These are phyloP conservation scores for Xylariales sp. DNA, from an alignment of 2,329 filamentous ascomycete genomes.

Conservation along the genomic window DNA sequence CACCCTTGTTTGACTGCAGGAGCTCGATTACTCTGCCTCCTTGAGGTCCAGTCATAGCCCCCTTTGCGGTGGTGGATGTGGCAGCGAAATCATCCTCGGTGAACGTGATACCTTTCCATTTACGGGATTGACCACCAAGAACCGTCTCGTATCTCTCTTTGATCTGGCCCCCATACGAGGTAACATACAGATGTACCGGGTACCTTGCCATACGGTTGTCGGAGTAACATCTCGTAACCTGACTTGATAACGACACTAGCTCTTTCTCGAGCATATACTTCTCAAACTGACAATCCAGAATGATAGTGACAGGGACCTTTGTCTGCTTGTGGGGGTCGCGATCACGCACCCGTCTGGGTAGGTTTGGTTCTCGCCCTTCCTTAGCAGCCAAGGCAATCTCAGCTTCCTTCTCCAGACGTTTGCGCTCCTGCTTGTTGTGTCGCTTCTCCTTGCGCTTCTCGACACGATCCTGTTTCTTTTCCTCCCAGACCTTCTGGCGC, in stretches of 20 bases:
- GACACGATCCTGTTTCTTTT: constrained; percentile 46
- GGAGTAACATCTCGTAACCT: constrained; percentile 84
- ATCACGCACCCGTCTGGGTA: constrained; percentile 29
- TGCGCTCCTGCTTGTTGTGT: constrained; percentile 40
- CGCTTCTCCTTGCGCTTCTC: constrained; percentile 55
- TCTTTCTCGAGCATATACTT: constrained; percentile 85
- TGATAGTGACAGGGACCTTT: constrained; percentile 68
- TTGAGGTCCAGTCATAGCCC: constrained; percentile 56
- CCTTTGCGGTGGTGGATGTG: constrained; percentile 61
- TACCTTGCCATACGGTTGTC: constrained; percentile 71
- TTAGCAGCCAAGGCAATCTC: constrained; percentile 41
- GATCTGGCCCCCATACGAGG: constrained; percentile 71
- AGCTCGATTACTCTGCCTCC: constrained; percentile 57
- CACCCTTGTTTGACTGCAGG: constrained; percentile 38
- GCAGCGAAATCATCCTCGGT: constrained; percentile 68
- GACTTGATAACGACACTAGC: constrained; percentile 72
- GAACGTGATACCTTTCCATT: constrained; percentile 77
- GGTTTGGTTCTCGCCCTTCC: constrained; percentile 38
- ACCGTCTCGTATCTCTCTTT: constrained; percentile 75
- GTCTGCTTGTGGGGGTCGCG: constrained; percentile 24
- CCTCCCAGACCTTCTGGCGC: constrained; percentile 71
- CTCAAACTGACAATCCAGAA: constrained; percentile 92
- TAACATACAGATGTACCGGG: constrained; percentile 68
- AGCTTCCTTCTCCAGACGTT: constrained; percentile 44
- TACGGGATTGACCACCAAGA: constrained; percentile 63